phyloP scores from a whole-genome alignment of 163 green algal genomes.

The Scenedesmus sp. region DNA sequence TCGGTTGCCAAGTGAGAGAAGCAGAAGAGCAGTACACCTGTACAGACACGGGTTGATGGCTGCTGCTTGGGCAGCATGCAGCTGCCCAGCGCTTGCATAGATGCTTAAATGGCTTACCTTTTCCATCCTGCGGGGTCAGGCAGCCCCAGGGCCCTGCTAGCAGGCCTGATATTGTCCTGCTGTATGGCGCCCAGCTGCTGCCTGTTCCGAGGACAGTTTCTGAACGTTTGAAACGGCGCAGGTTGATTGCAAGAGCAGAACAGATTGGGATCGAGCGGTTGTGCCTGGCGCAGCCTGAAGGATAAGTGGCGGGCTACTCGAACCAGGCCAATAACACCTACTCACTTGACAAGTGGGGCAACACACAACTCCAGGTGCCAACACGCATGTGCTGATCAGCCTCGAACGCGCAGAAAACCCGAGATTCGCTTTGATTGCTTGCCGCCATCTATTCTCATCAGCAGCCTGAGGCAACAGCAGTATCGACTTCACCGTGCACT shows the following conservation, averaged over 20 bases:
- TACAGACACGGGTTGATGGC: not conserved
- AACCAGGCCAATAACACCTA: not conserved
- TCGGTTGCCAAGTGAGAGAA: not conserved
- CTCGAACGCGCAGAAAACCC: not conserved
- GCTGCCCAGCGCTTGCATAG: not conserved
- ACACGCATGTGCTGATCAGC: not conserved
- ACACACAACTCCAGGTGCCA: not conserved
- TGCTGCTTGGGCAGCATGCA: not conserved
- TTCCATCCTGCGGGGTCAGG: not conserved
- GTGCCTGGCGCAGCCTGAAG: not conserved
- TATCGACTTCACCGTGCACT: not conserved
- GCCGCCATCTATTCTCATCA: not conserved
- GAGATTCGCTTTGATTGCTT: not conserved
- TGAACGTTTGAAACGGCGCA: not conserved
- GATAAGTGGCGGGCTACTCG: not conserved
- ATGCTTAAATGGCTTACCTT: not conserved
- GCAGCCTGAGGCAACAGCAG: conserved; percentile 1
- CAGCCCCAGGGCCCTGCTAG: not conserved
- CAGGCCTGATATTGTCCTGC: not conserved
- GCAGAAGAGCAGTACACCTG: not conserved
- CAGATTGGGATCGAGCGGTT: not conserved
- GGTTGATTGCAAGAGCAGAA: not conserved
- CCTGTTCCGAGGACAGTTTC: not conserved
- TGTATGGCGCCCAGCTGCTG: not conserved
- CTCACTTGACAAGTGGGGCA: not conserved